Conservation (phyloP, 331 rosid species). For the Rhamnella rubrinervis region DNA sequence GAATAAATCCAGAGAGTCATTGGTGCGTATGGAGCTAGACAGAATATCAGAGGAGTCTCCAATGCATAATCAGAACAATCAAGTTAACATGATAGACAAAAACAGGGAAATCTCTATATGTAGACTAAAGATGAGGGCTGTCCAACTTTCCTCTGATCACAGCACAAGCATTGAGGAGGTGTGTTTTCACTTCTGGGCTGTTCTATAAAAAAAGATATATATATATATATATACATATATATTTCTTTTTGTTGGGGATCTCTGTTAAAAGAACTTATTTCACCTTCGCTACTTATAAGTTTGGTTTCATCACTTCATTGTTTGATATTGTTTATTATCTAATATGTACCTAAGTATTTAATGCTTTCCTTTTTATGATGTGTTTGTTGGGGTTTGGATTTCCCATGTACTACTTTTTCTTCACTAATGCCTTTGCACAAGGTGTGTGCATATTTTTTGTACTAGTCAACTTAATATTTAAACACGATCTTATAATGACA, state of each 20-base stretch:
- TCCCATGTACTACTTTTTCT: not conserved
- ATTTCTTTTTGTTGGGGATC: not conserved
- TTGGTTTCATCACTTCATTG: too few relatives aligned
- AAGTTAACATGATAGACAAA: constrained; percentile 42
- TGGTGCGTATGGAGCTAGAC: constrained; percentile 59
- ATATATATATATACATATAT: not conserved
- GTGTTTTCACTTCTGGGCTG: constrained; percentile 10
- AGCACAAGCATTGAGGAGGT: constrained; percentile 58
- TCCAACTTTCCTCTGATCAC: constrained; percentile 70
- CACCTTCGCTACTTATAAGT: too few relatives aligned
- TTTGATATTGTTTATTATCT: too few relatives aligned
- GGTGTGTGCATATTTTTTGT: not conserved
- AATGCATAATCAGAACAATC: constrained; percentile 48
- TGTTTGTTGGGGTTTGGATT: too few relatives aligned
- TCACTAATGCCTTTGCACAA: not conserved
- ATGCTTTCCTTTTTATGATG: too few relatives aligned
- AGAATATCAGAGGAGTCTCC: constrained; percentile 68
- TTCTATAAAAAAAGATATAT: not conserved
- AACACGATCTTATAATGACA: not conserved
- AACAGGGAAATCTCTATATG: constrained; percentile 51
- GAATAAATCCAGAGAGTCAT: constrained; percentile 55
- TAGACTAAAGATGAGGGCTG: constrained; percentile 59
- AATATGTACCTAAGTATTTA: too few relatives aligned
- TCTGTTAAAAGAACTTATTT: too few relatives aligned
- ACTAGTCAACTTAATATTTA: not conserved